A percentile compares a stretch with the other conserved stretches of the same genome.
These are phyloP conservation scores for Hemileccinum impolitum DNA, from an alignment of 768 basidiomycete species.

Conservation along the genomic window DNA sequence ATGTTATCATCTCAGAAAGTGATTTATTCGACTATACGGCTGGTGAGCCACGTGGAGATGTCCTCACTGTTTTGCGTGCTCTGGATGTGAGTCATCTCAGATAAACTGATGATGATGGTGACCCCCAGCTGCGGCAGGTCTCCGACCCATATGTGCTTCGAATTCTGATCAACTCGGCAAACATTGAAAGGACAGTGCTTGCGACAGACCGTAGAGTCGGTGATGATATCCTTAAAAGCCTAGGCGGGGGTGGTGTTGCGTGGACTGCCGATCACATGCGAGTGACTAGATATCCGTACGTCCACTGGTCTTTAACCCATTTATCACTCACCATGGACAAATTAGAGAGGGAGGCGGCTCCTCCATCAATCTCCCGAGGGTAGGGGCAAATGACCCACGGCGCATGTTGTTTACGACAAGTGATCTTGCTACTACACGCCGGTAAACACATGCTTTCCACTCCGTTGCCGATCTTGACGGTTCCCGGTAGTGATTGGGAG, in stretches of 20 bases:
- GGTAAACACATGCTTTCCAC: conserved; percentile 33
- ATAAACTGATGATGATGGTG: background rate
- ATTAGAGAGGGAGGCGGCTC: conserved; percentile 67
- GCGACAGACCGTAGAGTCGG: conserved; percentile 62
- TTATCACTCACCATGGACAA: background rate
- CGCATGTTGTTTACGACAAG: conserved; percentile 52
- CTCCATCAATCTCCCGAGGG: conserved; percentile 38
- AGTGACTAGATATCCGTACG: conserved; percentile 65
- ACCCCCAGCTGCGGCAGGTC: conserved; percentile 46
- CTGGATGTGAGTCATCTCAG: conserved; percentile 55
- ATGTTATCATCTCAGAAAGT: conserved; percentile 61
- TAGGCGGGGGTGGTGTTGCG: conserved; percentile 51
- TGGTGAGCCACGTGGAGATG: conserved; percentile 64
- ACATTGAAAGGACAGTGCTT: conserved; percentile 72
- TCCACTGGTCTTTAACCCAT: conserved; percentile 8
- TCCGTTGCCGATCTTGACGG: background rate
- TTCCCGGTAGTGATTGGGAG: conserved; percentile 43
- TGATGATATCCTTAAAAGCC: conserved; percentile 44
- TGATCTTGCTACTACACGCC: conserved; percentile 46
- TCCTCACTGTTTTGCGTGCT: conserved; percentile 76
- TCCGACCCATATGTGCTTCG: conserved; percentile 71
- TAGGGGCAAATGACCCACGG: conserved; percentile 34
- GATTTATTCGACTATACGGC: conserved; percentile 78
- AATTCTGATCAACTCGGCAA: conserved; percentile 69
- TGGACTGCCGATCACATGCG: conserved; percentile 62